These are phyloP conservation scores for Penicillium antarcticum DNA, from an alignment of 495 filamentous ascomycete genomes.

Conservation along the genomic window DNA sequence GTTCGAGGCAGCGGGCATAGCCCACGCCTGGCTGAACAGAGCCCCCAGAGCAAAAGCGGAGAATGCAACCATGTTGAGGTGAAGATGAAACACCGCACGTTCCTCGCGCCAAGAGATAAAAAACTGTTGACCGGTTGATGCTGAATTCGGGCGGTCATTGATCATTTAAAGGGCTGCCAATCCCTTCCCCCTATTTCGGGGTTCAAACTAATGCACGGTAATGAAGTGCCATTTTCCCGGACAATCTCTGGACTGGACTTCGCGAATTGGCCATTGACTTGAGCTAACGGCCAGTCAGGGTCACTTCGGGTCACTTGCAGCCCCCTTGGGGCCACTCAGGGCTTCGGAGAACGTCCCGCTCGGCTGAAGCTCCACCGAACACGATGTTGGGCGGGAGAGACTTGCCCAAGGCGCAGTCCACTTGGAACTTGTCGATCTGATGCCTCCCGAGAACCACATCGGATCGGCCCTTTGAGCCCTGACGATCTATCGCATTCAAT, in stretches of 20 bases:
- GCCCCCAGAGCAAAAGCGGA: constrained; percentile 8
- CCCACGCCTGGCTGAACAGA: constrained; percentile 8
- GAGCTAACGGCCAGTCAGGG: no score
- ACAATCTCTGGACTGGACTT: no score
- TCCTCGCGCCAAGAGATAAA: background rate
- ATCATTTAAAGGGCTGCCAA: background rate
- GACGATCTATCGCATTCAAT: background rate
- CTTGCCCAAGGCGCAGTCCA: background rate
- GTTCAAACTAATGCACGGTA: background rate
- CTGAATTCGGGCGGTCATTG: background rate
- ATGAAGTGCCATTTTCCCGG: background rate
- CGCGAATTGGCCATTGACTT: no score
- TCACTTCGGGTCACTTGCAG: background rate
- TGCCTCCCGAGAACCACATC: background rate
- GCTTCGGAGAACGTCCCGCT: background rate
- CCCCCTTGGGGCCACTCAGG: background rate
- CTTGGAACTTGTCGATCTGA: background rate
- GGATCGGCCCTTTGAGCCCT: background rate
- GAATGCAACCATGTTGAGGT: constrained; percentile 14
- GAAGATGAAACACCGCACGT: background rate
- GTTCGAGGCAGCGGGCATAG: constrained; percentile 3
- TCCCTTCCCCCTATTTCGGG: background rate
- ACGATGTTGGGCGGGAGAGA: background rate
- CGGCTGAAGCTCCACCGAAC: background rate
- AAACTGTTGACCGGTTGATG: background rate